Base-by-base conservation (phyloP, 2,329 filamentous ascomycete species). In the Aspergillus tanneri region DNA sequence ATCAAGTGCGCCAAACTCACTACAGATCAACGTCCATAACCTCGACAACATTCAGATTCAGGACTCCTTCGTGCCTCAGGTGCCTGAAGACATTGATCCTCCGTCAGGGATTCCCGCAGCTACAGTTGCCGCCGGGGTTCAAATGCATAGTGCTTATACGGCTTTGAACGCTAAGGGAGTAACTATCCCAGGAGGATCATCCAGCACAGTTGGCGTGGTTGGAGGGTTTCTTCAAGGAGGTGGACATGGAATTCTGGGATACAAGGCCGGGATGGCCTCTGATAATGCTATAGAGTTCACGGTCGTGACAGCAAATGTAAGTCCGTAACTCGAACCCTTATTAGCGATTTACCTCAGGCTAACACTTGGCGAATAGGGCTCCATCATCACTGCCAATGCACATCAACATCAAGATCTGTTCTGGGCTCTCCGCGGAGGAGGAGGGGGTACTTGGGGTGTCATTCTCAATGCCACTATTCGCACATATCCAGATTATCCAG, bases 281-380 rank as follows among this genome's bases (percentile, higher is more conserved):
- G 77, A 80, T 58, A 72, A 79, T 58, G 68, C 77, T 5, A 63
- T 80, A 11, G 65, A 72, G 43, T 65, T 76, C 41, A 68, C 78
- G 46, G 68, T 80, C 9, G 72, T 81, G 4, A 72, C 72, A 8
- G 25, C 25, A 28, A n/a, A 28, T 8, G 25, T 28, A 28, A 8
- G 25, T 28, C n/a, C n/a, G n/a, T n/a, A n/a, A n/a, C n/a, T n/a
- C n/a, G n/a, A n/a, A n/a, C n/a, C n/a, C n/a, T n/a, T n/a, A n/a
- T n/a, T n/a, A n/a, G n/a, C n/a, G n/a, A n/a, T n/a, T n/a, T n/a
- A n/a, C n/a, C n/a, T n/a, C n/a, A n/a, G n/a, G n/a, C n/a, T 28
- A 8, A 28, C 25, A 8, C 25, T 28, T 28, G 12, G 25, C 25
- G 7, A 28, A 8, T 28, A 28, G 25, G 25, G 25, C 7, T 8